phyloP scores from a whole-genome alignment of 2,329 filamentous ascomycete genomes.

The Xylariales sp. region DNA sequence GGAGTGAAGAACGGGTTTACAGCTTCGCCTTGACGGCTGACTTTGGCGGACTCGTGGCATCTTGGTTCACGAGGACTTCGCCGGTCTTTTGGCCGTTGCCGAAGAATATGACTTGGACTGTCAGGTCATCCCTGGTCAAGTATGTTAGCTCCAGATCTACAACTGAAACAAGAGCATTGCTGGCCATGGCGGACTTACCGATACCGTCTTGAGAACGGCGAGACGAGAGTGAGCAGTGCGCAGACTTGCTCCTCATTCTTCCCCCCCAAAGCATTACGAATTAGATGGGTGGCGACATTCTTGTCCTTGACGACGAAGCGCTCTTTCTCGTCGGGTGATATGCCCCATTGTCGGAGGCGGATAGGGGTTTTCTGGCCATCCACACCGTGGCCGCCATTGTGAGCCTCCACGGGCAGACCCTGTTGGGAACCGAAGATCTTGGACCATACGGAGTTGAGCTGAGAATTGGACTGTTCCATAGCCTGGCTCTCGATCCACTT shows the following conservation, averaged over 20 bases:
- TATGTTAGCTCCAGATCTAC: constrained; percentile 2
- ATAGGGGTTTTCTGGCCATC: constrained; percentile 83
- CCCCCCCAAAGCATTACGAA: constrained; percentile 90
- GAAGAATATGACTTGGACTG: constrained; percentile 98
- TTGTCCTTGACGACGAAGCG: constrained; percentile 94
- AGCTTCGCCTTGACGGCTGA: constrained; percentile 28
- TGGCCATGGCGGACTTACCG: constrained; percentile 49
- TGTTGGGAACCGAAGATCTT: constrained; percentile 55
- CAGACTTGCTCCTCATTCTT: constrained; percentile 92
- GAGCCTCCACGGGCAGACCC: constrained; percentile 71
- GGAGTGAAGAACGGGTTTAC: constrained; percentile 14
- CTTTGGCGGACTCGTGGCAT: constrained; percentile 65
- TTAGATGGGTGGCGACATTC: constrained; percentile 92
- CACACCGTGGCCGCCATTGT: constrained; percentile 35
- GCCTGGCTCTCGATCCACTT: constrained; percentile 89
- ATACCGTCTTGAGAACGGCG: constrained; percentile 87
- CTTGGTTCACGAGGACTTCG: constrained; percentile 76
- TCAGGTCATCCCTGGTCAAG: constrained; percentile 76
- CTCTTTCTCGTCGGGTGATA: constrained; percentile 65
- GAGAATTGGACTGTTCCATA: constrained; percentile 47
- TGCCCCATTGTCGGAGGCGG: constrained; percentile 85
- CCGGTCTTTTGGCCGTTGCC: constrained; percentile 74
- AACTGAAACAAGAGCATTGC: not conserved
- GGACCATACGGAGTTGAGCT: constrained; percentile 66
- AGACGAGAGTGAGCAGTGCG: constrained; percentile 83